These are phyloP conservation scores for Hyaloperonospora brassicae DNA, from an alignment of 352 stramenopile genomes.

Conservation along the genomic window DNA sequence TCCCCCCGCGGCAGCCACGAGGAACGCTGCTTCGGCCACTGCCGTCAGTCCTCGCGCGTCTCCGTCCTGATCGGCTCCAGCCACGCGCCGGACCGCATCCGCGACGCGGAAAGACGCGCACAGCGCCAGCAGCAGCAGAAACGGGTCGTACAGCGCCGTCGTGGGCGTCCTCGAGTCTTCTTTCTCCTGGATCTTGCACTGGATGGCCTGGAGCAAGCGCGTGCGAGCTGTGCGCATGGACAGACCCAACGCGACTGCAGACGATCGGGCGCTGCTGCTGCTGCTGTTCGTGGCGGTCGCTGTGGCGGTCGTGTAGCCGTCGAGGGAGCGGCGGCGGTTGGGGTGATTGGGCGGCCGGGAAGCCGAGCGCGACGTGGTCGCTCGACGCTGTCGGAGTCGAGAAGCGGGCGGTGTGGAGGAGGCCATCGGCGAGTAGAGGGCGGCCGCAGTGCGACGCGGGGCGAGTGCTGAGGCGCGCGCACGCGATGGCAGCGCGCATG, in stretches of 20 bases:
- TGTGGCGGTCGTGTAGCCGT: conserved; percentile 14
- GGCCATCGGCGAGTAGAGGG: conserved; percentile 12
- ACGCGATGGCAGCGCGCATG: neutral
- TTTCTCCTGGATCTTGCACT: conserved; percentile 68
- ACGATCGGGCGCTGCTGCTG: conserved; percentile 1
- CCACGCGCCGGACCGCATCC: conserved; percentile 34
- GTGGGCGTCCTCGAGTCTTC: conserved; percentile 52
- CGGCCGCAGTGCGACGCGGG: neutral
- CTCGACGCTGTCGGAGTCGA: conserved; percentile 19
- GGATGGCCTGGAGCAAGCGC: conserved; percentile 53
- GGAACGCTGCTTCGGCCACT: conserved; percentile 49
- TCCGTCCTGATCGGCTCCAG: conserved; percentile 12
- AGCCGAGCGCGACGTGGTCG: conserved; percentile 8
- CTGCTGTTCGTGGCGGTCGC: conserved; percentile 18
- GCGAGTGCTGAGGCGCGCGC: neutral
- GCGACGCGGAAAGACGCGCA: conserved; percentile 57
- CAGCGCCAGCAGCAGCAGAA: conserved; percentile 54
- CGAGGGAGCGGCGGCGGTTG: conserved; percentile 15
- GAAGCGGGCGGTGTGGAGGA: conserved; percentile 4
- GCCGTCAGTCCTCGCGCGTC: conserved; percentile 18
- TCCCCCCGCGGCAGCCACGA: conserved; percentile 49
- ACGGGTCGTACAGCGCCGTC: conserved; percentile 67
- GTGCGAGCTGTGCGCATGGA: conserved; percentile 40
- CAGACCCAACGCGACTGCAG: conserved; percentile 34
- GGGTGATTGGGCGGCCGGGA: conserved; percentile 17